Evolutionary conservation across 208 protist genomes (phyloP).

Genomic region (Trypanosoma melophagium): DNA sequence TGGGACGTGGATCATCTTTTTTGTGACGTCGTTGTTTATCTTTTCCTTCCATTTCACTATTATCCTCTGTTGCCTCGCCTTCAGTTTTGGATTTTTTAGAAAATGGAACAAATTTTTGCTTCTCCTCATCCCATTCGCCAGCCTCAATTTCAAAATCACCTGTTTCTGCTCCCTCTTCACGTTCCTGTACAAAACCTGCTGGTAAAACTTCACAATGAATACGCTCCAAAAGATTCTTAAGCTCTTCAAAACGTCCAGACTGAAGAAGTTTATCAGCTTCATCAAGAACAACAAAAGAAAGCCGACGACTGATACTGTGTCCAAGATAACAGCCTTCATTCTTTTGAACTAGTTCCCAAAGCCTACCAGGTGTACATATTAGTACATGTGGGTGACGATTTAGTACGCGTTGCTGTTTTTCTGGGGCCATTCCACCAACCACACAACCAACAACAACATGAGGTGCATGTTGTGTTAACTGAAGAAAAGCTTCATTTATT

Average conservation of each 20-base stretch:
- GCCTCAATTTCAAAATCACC: constrained; percentile 48
- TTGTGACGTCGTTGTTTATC: constrained; percentile 7
- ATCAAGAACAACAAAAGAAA: constrained; percentile 96
- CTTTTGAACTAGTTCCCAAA: constrained; percentile 86
- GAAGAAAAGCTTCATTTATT: constrained; percentile 83
- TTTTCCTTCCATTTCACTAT: not conserved
- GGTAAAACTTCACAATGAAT: constrained; percentile 93
- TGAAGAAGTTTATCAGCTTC: constrained; percentile 99
- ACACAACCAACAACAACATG: constrained; percentile 74
- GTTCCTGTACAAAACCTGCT: constrained; percentile 72
- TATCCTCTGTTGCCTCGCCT: constrained; percentile 12
- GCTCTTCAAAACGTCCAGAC: constrained; percentile 94
- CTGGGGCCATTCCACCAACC: constrained; percentile 86
- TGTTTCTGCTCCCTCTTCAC: constrained; percentile 69
- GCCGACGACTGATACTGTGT: constrained; percentile 94
- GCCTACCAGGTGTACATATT: constrained; percentile 91
- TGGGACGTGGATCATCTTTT: constrained; percentile 73
- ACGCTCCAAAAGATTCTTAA: constrained; percentile 96
- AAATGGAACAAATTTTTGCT: constrained; percentile 71
- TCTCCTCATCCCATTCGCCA: constrained; percentile 71
- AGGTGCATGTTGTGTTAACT: constrained; percentile 59
- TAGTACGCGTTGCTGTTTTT: constrained; percentile 89
- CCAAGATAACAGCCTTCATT: constrained; percentile 91
- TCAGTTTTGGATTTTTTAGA: constrained; percentile 33
- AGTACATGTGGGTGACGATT: constrained; percentile 89